Evolutionary conservation across 2,329 filamentous ascomycete genomes (phyloP), one percentile per base, ranked within the genome.

Genomic region (Penicillium sp.): DNA sequence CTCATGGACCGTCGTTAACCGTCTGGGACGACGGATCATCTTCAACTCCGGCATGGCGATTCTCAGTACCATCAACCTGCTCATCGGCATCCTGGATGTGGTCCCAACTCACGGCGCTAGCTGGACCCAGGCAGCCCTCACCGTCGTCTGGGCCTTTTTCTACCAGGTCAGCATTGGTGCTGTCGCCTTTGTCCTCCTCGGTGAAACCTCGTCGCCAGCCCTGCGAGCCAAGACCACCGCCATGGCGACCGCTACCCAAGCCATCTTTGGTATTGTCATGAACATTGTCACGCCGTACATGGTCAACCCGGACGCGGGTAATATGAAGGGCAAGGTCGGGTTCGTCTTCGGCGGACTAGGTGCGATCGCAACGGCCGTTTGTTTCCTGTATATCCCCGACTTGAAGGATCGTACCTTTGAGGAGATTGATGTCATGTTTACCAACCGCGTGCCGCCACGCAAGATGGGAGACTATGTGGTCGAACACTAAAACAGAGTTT

Each of bases 131-230:
- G 71, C 70, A 0, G 64, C 70, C 4, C 62, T 69, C 33, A 74
- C 70, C 7, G 70, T 77, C 9, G 63, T 77, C 31, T 77, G 73
- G 54, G 70, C 73, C 0, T 73, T 77, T 51, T 64, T 78, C 19
- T 78, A 78, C 62, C 72, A 73, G 31, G 56, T 72, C 54, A 77
- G 70, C 1, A 71, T 78, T 49, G 77, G 77, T 1, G 70, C 74
- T 14, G 69, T 78, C 50, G 72, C 68, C 50, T 84, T 83, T 36
- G 77, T 78, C 36, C 73, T 81, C 43, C 75, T 80, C 1, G 79
- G 79, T 4, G 81, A 82, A 27, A 24, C 41, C 5, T 44, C 41
- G 19, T 24, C 41, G 19, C 41, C 41, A 11, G 24, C 41, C 16
- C 41, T 44, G 19, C 41, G 41, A 4, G 41, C 41, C 14, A 44